phyloP scores from a whole-genome alignment of 495 filamentous ascomycete species.

The Talaromyces thailandensis region DNA sequence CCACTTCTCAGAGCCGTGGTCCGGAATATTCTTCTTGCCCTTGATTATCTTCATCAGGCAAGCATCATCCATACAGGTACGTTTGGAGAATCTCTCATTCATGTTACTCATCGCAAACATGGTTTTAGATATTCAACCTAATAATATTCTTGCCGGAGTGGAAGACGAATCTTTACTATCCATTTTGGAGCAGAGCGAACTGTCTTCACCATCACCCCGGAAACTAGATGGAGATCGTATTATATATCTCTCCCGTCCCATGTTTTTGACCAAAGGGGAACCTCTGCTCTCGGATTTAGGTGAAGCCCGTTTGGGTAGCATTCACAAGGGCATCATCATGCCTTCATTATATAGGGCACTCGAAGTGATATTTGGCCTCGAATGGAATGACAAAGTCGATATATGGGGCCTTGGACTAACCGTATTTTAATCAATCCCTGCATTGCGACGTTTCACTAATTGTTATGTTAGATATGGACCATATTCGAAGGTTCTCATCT shows the following conservation, averaged over 20 bases:
- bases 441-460: no score
- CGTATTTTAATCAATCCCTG: no score
- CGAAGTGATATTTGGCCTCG: constrained; percentile 25
- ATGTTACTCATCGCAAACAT: background rate
- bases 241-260: background rate
- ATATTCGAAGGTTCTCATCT: no score
- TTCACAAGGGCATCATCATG: constrained; percentile 24
- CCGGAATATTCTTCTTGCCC: constrained; percentile 21
- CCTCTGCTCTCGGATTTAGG: constrained; percentile 23
- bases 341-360: constrained; percentile 31
- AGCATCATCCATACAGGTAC: constrained; percentile 40
- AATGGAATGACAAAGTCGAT: constrained; percentile 29
- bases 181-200: background rate
- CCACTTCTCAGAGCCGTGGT: constrained; percentile 8
- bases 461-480: no score
- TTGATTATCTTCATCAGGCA: constrained; percentile 35
- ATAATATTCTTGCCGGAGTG: constrained; percentile 9
- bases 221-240: background rate
- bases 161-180: constrained; percentile 10
- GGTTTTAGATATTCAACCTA: background rate
- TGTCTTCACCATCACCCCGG: background rate
- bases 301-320: constrained; percentile 21
- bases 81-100: background rate
- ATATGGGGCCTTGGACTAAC: constrained; percentile 17
- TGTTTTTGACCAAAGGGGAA: background rate